These are phyloP conservation scores for Pythium rishiriense DNA, from an alignment of 352 stramenopile species.

Conservation along the genomic window DNA sequence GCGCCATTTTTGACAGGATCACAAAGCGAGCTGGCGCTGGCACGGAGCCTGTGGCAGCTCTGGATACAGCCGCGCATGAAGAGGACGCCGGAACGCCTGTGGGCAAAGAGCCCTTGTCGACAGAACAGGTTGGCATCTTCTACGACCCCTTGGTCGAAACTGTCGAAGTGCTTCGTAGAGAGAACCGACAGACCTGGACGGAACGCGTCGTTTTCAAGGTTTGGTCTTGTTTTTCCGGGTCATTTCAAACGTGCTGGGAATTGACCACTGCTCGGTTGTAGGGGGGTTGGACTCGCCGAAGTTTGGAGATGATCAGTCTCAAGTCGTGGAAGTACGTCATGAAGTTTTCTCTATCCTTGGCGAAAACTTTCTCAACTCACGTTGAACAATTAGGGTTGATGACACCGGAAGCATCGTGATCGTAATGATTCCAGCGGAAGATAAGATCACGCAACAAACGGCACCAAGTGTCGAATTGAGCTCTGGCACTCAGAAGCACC, in stretches of 20 bases:
- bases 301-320: conserved; percentile 56
- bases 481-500: background rate
- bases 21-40: conserved; percentile 32
- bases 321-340: conserved; percentile 69
- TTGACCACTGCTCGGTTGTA: conserved; percentile 2
- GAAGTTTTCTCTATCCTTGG: background rate
- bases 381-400: conserved; percentile 42
- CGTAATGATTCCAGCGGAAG: conserved; percentile 65
- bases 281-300: conserved; percentile 35
- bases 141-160: conserved; percentile 51
- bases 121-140: background rate
- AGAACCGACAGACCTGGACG: conserved; percentile 55
- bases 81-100: background rate
- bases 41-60: background rate
- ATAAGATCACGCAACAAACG: conserved; percentile 25
- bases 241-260: background rate
- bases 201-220: conserved; percentile 63
- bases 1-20: conserved; percentile 73
- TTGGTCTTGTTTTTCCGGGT: background rate
- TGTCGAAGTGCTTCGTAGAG: conserved; percentile 45
- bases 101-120: background rate
- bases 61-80: background rate
- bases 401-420: conserved; percentile 64
- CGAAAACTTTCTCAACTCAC: background rate
- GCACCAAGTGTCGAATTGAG: background rate